phyloP scores from a whole-genome alignment of 1,284 basidiomycete species.

The Schizophyllum commune region DNA sequence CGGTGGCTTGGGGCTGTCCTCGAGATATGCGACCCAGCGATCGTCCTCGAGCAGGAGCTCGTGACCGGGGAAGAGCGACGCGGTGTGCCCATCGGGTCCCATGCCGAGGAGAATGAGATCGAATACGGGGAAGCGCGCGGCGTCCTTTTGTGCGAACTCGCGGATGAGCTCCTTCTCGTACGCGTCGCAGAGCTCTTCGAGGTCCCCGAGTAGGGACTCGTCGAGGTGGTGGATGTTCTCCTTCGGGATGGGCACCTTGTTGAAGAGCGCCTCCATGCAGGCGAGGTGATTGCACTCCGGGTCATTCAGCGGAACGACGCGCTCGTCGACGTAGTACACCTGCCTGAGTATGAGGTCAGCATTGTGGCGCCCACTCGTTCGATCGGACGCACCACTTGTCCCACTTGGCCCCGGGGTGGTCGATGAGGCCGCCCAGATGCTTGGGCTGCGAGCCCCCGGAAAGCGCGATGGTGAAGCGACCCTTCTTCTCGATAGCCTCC shows the following conservation, averaged over 20 bases:
- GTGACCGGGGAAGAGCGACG: slow-evolving; percentile 92
- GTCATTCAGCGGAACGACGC: slow-evolving; percentile 89
- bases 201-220: slow-evolving; percentile 58
- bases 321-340: slow-evolving; percentile 97
- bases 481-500: slow-evolving; percentile 83
- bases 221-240: slow-evolving; percentile 87
- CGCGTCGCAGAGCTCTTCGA: slow-evolving; percentile 85
- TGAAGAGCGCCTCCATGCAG: slow-evolving; percentile 73
- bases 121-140: slow-evolving; percentile 91
- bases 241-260: slow-evolving; percentile 74
- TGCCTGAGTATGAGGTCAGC: slow-evolving; percentile 54
- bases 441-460: slow-evolving; percentile 92
- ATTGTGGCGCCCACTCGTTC: slow-evolving; percentile 6
- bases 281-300: slow-evolving; percentile 88
- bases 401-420: slow-evolving; percentile 79
- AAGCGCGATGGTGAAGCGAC: slow-evolving; percentile 86
- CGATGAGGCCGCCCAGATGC: slow-evolving; percentile 72
- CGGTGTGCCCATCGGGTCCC: slow-evolving; percentile 95
- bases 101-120: slow-evolving; percentile 92
- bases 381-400: slow-evolving; percentile 77
- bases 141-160: slow-evolving; percentile 85
- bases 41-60: slow-evolving; percentile 78
- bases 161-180: slow-evolving; percentile 92
- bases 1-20: slow-evolving; percentile 95
- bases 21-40: slow-evolving; percentile 91